Evolutionary conservation across 2,329 filamentous ascomycete genomes (phyloP), one percentile per base, ranked within the genome.

Genomic region (Monilinia fructicola): DNA sequence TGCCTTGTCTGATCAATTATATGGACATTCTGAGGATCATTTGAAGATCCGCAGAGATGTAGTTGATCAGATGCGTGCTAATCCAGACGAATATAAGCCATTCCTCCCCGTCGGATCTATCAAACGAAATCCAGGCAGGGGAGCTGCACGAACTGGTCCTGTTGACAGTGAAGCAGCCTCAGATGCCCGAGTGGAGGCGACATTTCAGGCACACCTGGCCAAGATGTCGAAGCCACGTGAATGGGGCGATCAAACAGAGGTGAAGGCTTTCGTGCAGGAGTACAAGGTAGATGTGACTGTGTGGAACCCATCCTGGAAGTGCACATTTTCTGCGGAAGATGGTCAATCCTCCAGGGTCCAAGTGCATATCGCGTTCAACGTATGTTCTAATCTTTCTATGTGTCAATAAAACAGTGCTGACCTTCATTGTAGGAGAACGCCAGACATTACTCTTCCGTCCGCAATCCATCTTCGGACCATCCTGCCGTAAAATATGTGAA

Each of bases 191-290:
- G 79, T 83, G 69, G 81, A 85, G 69, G 76, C 76, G 48, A 79
- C 80, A 38, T 86, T 83, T 72, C 78, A 83, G 63, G 80, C 81
- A 44, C 85, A 88, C 75, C 79, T 90, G 16, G 77, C 81, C 68
- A 79, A 81, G 66, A 89, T 90, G 82, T 82, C 84, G 40, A 82
- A 83, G 72, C 80, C 82, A 40, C 85, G 85, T 62, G 84, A 84
- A 50, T 90, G 84, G 77, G 88, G 86, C 35, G 87, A 88, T 74
- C 87, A 90, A 67, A 82, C 88, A 78, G 87, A 90, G 77, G 83
- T 91, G 54, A 82, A 83, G 42, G 88, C 88, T 7, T 90, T 90
- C 76, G 84, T 85, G 38, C 82, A 84, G 66, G 84, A 83, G 28
- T 89, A 83, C 74, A 80, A 83, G 61, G 83, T 83, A 63, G 84